Percentiles rank a stretch among this genome's conserved stretches.
Evolutionary conservation across 2,329 filamentous ascomycete species (phyloP).

Genomic region (Spiromastix sp.): DNA sequence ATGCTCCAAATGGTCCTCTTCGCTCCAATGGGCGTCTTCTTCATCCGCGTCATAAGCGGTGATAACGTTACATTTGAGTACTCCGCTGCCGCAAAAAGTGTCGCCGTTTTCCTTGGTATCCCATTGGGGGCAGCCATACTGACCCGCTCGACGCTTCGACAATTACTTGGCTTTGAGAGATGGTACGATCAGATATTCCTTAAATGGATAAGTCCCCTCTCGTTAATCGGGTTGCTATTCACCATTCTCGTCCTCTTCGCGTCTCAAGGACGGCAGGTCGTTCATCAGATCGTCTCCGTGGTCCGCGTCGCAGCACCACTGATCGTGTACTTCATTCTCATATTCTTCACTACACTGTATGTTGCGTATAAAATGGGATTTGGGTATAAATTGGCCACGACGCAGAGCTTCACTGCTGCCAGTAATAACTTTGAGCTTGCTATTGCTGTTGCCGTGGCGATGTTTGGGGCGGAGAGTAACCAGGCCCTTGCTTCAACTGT

Average conservation of each 20-base stretch:
- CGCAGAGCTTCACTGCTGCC: conserved; percentile 79
- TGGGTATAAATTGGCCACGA: conserved; percentile 58
- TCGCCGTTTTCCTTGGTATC: conserved; percentile 77
- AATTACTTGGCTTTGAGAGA: conserved; percentile 40
- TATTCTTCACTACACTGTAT: conserved; percentile 61
- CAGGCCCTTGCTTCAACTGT: conserved; percentile 76
- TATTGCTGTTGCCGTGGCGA: conserved; percentile 76
- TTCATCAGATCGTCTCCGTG: conserved; percentile 75
- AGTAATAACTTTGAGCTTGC: conserved; percentile 93
- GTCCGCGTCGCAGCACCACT: conserved; percentile 71
- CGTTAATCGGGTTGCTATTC: conserved; percentile 72
- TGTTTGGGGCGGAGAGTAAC: conserved; percentile 66
- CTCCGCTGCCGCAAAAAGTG: conserved; percentile 61
- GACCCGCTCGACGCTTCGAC: conserved; percentile 55
- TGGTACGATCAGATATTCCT: conserved; percentile 64
- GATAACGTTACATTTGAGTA: conserved; percentile 46
- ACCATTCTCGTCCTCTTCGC: conserved; percentile 82
- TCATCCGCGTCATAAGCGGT: conserved; percentile 59
- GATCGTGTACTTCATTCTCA: conserved; percentile 66
- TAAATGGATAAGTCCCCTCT: conserved; percentile 58
- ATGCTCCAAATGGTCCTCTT: conserved; percentile 65
- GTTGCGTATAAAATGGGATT: conserved; percentile 57
- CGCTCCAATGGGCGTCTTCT: conserved; percentile 58
- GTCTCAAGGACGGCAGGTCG: conserved; percentile 64
- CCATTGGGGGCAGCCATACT: conserved; percentile 70